Conservation (phyloP, 805 yeast species). For the Wickerhamiella nectarea region DNA sequence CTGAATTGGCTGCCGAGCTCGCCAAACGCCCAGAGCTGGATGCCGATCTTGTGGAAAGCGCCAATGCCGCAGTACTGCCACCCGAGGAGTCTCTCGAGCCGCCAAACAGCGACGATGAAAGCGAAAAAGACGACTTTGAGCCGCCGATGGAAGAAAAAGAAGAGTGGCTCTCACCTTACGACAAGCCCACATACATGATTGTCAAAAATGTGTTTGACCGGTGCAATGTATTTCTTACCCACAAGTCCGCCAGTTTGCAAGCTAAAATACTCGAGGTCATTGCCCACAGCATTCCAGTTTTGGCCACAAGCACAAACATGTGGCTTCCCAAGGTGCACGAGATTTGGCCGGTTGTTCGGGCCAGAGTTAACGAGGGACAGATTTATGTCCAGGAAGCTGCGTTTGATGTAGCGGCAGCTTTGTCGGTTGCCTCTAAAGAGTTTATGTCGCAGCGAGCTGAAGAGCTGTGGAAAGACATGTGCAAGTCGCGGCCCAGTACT, state of each 20-base stretch:
- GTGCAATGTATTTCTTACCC: conserved; percentile 57
- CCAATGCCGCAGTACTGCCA: conserved; percentile 4
- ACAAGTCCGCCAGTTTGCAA: conserved; percentile 44
- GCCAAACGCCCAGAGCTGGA: conserved; percentile 18
- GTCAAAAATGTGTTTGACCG: conserved; percentile 51
- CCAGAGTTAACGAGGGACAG: conserved; percentile 24
- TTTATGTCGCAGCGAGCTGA: conserved; percentile 27
- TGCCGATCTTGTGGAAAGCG: conserved; percentile 20
- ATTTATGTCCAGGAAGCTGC: conserved; percentile 23
- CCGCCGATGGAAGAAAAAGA: conserved; percentile 25
- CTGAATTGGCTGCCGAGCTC: conserved; percentile 17
- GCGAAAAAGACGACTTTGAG: conserved; percentile 23
- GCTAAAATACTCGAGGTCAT: conserved; percentile 43
- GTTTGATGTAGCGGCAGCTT: conserved; percentile 20
- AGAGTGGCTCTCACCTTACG: conserved; percentile 58
- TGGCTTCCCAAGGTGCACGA: conserved; percentile 40
- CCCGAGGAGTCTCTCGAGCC: conserved; percentile 19
- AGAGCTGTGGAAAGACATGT: conserved; percentile 12
- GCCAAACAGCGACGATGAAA: conserved; percentile 10
- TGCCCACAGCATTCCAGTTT: conserved; percentile 33
- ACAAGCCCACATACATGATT: conserved; percentile 43
- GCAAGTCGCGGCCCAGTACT: neutral
- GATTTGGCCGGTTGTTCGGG: conserved; percentile 36
- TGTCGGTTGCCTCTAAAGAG: conserved; percentile 22
- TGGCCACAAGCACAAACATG: conserved; percentile 36